phyloP scores from a whole-genome alignment of 164 flowering plant genomes.

The Sextonia rubra region DNA sequence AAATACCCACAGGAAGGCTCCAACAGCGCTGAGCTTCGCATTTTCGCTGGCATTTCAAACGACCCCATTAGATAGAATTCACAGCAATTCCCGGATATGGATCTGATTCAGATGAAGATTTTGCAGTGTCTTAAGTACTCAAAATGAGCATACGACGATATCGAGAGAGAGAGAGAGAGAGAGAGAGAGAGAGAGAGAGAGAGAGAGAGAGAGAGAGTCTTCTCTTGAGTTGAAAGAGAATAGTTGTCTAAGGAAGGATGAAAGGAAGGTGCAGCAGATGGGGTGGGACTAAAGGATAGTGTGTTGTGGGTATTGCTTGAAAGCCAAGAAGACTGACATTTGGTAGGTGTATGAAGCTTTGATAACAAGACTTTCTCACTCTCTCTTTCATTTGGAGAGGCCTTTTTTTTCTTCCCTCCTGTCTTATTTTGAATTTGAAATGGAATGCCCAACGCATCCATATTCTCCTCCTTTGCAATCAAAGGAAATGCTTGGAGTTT shows the following conservation, averaged over 20 bases:
- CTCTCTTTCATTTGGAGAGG: not conserved
- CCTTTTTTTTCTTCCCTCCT: constrained; percentile 3
- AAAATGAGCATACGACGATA: not conserved
- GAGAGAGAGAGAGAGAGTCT: not conserved
- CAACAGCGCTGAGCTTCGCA: constrained; percentile 41
- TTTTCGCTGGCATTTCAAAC: constrained; percentile 34
- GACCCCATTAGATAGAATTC: constrained; percentile 34
- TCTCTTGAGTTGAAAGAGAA: not conserved
- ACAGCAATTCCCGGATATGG: not conserved
- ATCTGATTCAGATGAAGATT: not conserved
- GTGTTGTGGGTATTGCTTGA: constrained; percentile 42
- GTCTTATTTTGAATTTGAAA: constrained; percentile 3
- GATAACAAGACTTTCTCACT: constrained; percentile 33
- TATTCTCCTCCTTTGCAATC: not conserved
- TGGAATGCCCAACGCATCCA: not conserved
- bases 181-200: not conserved
- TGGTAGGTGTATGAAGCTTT: constrained; percentile 50
- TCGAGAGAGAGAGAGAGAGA: not conserved
- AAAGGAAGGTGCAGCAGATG: constrained; percentile 2
- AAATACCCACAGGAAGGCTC: constrained; percentile 87
- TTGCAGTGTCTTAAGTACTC: not conserved
- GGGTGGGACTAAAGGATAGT: constrained; percentile 18
- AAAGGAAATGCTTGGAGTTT: not conserved
- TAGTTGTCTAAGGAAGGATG: not conserved
- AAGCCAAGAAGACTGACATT: constrained; percentile 54